Evolutionary conservation across 2,329 filamentous ascomycete genomes (phyloP).

Genomic region (Alternaria arbusti): DNA sequence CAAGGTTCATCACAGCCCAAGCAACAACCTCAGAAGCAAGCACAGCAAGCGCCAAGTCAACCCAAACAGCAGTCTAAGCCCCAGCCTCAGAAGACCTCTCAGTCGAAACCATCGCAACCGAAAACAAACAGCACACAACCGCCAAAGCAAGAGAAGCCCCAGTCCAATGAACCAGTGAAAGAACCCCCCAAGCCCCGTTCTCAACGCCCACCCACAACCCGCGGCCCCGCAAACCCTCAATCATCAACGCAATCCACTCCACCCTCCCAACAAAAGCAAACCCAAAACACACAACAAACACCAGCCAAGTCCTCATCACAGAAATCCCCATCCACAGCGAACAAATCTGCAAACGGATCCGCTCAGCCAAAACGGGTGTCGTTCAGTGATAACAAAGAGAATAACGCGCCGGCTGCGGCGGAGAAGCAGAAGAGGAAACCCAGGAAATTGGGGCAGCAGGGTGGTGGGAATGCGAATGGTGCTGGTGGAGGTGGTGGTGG

Average conservation of each 20-base stretch:
- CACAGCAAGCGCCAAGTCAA: not conserved
- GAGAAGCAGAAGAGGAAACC: slow-evolving; percentile 28
- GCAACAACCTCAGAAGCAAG: slow-evolving; percentile 1
- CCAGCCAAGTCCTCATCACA: not conserved
- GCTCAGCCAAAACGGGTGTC: slow-evolving; percentile 12
- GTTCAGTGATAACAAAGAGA: slow-evolving; percentile 22
- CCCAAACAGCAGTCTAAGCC: not conserved
- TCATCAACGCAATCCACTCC: not conserved
- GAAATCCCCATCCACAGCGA: slow-evolving; percentile 13
- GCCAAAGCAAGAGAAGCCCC: slow-evolving; percentile 18
- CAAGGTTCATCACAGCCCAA: slow-evolving; percentile 1
- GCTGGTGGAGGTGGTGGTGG: not conserved
- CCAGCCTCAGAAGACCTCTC: slow-evolving; percentile 7
- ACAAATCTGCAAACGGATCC: slow-evolving; percentile 5
- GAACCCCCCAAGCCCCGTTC: slow-evolving; percentile 19
- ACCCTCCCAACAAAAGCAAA: not conserved
- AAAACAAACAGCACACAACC: slow-evolving; percentile 8
- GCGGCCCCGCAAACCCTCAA: slow-evolving; percentile 1
- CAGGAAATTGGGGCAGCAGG: slow-evolving; percentile 31
- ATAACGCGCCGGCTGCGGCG: slow-evolving; percentile 14
- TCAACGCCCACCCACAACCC: slow-evolving; percentile 9
- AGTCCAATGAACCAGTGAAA: slow-evolving; percentile 16
- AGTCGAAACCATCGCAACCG: not conserved
- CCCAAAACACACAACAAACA: slow-evolving; percentile 11
- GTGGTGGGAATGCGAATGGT: no score